Evolutionary conservation across 2,329 filamentous ascomycete species (phyloP).

Genomic region (Aspergillus eucalypticola): DNA sequence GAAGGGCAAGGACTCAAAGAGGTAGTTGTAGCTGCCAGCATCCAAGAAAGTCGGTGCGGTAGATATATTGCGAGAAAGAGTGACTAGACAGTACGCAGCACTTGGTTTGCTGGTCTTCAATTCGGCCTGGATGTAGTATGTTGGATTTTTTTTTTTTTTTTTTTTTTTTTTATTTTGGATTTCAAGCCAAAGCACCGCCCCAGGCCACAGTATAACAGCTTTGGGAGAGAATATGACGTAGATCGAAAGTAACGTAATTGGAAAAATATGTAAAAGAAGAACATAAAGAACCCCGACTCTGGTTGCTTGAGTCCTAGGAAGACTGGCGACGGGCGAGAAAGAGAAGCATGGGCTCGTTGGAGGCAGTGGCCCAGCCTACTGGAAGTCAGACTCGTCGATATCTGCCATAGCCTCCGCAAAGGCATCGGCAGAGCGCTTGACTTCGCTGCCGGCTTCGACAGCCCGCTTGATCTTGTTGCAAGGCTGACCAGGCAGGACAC

Average conservation of each 20-base stretch:
- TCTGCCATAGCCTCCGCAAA: slow-evolving; percentile 36
- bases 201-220: not conserved
- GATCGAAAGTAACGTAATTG: no score
- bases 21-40: not conserved
- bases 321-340: not conserved
- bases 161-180: not conserved
- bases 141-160: not conserved
- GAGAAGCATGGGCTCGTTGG: not conserved
- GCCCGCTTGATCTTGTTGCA: slow-evolving; percentile 66
- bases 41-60: not conserved
- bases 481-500: slow-evolving; percentile 33
- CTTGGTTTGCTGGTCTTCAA: not conserved
- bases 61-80: slow-evolving; percentile 6
- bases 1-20: not conserved
- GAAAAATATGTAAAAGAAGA: not conserved
- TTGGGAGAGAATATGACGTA: not conserved
- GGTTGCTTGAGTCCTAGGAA: not conserved
- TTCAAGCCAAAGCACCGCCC: not conserved
- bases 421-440: slow-evolving; percentile 36
- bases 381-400: slow-evolving; percentile 28
- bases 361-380: not conserved
- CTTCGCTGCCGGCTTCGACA: slow-evolving; percentile 62
- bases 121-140: not conserved
- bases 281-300: not conserved
- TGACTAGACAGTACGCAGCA: not conserved